phyloP scores from a whole-genome alignment of 2,329 filamentous ascomycete genomes.

The Lasiodiplodia hormozganensis region DNA sequence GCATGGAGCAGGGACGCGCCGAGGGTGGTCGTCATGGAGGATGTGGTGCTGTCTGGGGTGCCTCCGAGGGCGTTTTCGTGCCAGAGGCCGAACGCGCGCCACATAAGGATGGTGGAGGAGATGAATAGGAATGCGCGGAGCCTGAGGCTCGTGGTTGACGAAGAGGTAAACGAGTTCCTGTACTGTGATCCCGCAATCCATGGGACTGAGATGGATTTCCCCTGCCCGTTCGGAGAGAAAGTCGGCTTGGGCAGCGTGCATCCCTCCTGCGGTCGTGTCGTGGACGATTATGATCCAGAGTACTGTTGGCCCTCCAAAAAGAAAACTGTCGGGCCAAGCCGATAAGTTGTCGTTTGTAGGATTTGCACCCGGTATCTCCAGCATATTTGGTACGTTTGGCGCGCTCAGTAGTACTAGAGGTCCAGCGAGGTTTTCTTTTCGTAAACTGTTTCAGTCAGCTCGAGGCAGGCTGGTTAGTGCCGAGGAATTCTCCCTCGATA shows the following conservation, averaged over 20 bases:
- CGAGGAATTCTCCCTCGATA: no score
- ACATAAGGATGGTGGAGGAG: no score
- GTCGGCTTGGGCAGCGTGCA: neutral
- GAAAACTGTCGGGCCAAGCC: neutral
- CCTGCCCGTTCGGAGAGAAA: neutral
- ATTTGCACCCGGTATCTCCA: no score
- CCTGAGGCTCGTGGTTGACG: neutral
- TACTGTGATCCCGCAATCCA: neutral
- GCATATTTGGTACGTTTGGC: no score
- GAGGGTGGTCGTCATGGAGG: constrained; percentile 3
- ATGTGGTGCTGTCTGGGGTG: neutral
- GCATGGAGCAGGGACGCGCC: neutral
- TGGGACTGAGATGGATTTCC: neutral
- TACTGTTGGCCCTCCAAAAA: neutral
- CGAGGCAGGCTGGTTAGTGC: no score
- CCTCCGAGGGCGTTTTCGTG: no score
- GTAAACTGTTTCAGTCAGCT: no score
- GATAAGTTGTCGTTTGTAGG: no score
- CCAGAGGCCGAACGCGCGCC: no score
- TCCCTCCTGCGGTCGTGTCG: neutral
- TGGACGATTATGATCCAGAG: neutral
- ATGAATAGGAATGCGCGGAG: neutral
- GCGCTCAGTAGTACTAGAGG: no score
- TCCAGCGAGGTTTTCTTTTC: no score
- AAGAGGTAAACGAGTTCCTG: constrained; percentile 2